These are phyloP conservation scores for Helenozyma rhizophorensis DNA, from an alignment of 805 yeast genomes.

Conservation along the genomic window DNA sequence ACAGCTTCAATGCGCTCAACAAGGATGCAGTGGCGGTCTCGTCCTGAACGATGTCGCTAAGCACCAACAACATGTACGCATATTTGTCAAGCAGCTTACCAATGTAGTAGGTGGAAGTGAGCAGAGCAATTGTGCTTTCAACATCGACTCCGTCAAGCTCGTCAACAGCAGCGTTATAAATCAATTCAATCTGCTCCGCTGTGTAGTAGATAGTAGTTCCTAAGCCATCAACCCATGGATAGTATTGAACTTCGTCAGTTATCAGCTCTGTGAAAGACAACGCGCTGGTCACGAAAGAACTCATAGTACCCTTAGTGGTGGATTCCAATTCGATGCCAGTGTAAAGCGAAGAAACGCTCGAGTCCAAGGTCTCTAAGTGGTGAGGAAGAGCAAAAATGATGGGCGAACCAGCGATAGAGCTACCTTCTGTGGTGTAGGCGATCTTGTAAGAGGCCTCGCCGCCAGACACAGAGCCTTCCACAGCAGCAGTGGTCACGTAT, in stretches of 20 bases:
- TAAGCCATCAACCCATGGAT: conserved; percentile 41
- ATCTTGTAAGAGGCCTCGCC: conserved; percentile 45
- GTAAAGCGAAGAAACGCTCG: conserved; percentile 20
- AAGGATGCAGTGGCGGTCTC: conserved; percentile 32
- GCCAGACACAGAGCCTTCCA: conserved; percentile 47
- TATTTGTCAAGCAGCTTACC: conserved; percentile 44
- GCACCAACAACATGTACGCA: conserved; percentile 51
- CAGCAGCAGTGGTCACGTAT: conserved; percentile 48
- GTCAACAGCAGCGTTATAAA: conserved; percentile 43
- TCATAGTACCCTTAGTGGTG: conserved; percentile 50
- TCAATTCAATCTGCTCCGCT: conserved; percentile 37
- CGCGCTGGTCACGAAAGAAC: conserved; percentile 38
- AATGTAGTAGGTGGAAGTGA: conserved; percentile 44
- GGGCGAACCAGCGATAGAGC: conserved; percentile 43
- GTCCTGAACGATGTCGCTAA: conserved; percentile 45
- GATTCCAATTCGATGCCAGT: conserved; percentile 47
- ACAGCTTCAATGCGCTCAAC: conserved; percentile 35
- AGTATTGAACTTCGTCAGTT: conserved; percentile 36
- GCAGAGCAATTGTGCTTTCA: conserved; percentile 28
- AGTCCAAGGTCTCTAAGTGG: conserved; percentile 45
- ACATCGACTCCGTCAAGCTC: conserved; percentile 46
- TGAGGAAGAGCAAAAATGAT: conserved; percentile 68
- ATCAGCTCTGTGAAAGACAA: conserved; percentile 37
- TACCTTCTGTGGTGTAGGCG: conserved; percentile 46
- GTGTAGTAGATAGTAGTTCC: conserved; percentile 32